Percentiles rank a stretch among this genome's conserved stretches.
These are phyloP conservation scores for Paramecium tetraurelia DNA, from an alignment of 73 alveolate species.

Conservation along the genomic window DNA sequence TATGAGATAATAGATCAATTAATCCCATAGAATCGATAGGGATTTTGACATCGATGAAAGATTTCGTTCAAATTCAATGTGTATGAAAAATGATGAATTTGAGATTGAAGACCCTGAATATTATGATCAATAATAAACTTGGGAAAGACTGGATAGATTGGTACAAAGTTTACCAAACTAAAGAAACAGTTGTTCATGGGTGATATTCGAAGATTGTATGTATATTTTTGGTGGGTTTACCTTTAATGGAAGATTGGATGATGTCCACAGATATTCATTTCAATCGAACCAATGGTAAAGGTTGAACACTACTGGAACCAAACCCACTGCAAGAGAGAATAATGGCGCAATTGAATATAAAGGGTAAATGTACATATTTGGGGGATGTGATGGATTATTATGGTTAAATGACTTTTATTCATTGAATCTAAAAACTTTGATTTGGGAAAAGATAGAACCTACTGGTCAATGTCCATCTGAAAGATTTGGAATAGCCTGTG, in stretches of 20 bases:
- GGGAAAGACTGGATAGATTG: slow-evolving; percentile 51
- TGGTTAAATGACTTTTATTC: slow-evolving; percentile 93
- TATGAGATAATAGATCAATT: slow-evolving; percentile 10
- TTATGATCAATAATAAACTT: slow-evolving; percentile 8
- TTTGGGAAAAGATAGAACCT: slow-evolving; percentile 64
- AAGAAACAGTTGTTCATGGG: slow-evolving; percentile 56
- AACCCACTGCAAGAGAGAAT: slow-evolving; percentile 57
- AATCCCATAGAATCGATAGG: slow-evolving; percentile 13
- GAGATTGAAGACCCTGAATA: not conserved
- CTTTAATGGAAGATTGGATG: slow-evolving; percentile 58
- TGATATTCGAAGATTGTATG: slow-evolving; percentile 29
- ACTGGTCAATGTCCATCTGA: slow-evolving; percentile 51
- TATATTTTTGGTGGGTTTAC: slow-evolving; percentile 63
- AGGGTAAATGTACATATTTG: slow-evolving; percentile 89
- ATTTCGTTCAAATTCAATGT: not conserved
- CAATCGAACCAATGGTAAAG: not conserved
- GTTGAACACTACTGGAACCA: slow-evolving; percentile 1
- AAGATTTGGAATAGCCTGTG: slow-evolving; percentile 63
- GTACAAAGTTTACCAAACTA: not conserved
- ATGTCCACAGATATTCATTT: slow-evolving; percentile 41
- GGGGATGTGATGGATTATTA: slow-evolving; percentile 95
- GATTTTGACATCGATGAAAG: not conserved
- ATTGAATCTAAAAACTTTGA: slow-evolving; percentile 79
- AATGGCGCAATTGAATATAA: slow-evolving; percentile 92
- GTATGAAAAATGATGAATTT: not conserved